A percentile compares a stretch with the other conserved stretches of the same genome.
Evolutionary conservation across 78 protist species (phyloP).

Genomic region (Dictyostelium discoideum): DNA sequence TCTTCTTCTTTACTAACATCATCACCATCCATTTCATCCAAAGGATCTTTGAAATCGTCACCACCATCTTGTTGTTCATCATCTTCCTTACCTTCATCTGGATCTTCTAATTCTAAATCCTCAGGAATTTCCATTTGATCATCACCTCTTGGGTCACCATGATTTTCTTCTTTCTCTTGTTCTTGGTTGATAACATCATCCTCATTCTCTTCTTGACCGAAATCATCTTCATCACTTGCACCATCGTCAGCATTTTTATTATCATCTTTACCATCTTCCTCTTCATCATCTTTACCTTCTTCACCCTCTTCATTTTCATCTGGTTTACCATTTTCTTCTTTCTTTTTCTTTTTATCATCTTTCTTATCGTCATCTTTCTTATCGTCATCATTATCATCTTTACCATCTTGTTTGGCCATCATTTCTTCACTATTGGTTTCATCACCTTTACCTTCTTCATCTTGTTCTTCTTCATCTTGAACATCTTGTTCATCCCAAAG

Average conservation of each 20-base stretch:
- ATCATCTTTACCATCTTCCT: conserved; percentile 11
- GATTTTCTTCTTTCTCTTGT: conserved; percentile 76
- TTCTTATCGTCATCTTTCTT: conserved; percentile 16
- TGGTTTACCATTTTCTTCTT: conserved; percentile 14
- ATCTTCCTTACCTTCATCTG: conserved; percentile 49
- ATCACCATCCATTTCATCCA: conserved; percentile 40
- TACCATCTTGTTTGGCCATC: conserved; percentile 72
- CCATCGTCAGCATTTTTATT: conserved; percentile 59
- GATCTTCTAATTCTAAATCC: conserved; percentile 50
- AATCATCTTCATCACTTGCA: conserved; percentile 66
- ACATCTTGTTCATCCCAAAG: conserved; percentile 93
- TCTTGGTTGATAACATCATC: conserved; percentile 39
- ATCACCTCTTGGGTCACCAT: conserved; percentile 66
- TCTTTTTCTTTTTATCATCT: conserved; percentile 48
- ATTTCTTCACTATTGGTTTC: conserved; percentile 53
- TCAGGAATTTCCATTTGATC: conserved; percentile 79
- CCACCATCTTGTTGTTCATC: conserved; percentile 41
- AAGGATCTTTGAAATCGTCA: conserved; percentile 10
- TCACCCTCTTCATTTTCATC: conserved; percentile 8
- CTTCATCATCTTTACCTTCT: conserved; percentile 37
- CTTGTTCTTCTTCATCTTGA: conserved; percentile 85
- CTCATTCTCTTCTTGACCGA: conserved; percentile 63
- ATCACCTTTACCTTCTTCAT: conserved; percentile 74
- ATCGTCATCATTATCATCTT: not conserved
- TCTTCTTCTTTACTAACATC: conserved; percentile 33